These are phyloP conservation scores for Phytophthora litchii DNA, from an alignment of 352 stramenopile species.

Conservation along the genomic window DNA sequence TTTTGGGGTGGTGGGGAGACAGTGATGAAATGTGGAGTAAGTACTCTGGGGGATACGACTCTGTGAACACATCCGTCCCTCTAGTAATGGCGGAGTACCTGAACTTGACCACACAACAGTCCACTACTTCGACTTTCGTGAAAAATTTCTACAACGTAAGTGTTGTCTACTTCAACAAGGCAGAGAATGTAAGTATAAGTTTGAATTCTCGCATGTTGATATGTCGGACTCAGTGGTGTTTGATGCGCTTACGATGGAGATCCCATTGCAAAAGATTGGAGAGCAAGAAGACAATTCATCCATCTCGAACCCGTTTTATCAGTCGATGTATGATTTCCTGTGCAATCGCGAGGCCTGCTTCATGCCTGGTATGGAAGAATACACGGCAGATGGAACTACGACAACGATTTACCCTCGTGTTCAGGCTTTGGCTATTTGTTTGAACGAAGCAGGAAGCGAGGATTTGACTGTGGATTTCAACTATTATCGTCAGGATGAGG, in stretches of 20 bases:
- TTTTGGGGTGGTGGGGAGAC: conserved; percentile 12
- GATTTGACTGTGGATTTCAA: conserved; percentile 3
- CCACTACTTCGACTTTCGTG: neutral
- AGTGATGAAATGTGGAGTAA: neutral
- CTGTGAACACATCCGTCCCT: neutral
- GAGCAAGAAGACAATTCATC: neutral
- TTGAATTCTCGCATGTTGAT: conserved; percentile 19
- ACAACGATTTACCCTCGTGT: neutral
- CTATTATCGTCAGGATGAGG: neutral
- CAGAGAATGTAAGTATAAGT: conserved; percentile 6
- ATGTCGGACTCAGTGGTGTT: neutral
- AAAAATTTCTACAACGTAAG: neutral
- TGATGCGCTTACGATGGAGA: neutral
- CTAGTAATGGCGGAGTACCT: conserved; percentile 9
- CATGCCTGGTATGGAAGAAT: neutral
- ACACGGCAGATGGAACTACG: neutral
- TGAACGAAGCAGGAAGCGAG: neutral
- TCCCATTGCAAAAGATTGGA: neutral
- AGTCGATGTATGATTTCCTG: neutral
- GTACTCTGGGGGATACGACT: neutral
- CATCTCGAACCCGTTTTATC: neutral
- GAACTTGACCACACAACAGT: conserved; percentile 1
- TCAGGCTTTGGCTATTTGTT: neutral
- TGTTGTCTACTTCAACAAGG: conserved; percentile 14
- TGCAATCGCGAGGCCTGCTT: neutral